Conservation (phyloP, 2,329 filamentous ascomycete species). For the Ophiocordyceps camponoti-saundersi region DNA sequence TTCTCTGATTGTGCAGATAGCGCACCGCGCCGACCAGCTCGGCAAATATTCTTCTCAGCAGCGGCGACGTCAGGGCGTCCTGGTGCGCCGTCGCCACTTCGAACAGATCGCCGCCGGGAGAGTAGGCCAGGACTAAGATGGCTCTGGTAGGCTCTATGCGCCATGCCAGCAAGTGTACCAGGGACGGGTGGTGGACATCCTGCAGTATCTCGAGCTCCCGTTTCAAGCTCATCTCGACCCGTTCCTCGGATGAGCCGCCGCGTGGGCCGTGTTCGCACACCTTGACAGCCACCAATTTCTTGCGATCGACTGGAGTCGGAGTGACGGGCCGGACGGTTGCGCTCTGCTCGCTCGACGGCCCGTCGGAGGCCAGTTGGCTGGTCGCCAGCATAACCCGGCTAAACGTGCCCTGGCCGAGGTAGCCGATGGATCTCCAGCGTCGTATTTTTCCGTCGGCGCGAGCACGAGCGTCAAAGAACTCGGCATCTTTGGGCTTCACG, state of each 20-base stretch:
- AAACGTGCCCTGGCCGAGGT: slow-evolving; percentile 86
- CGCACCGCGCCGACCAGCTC: slow-evolving; percentile 73
- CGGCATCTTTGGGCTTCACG: slow-evolving; percentile 25
- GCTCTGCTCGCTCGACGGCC: slow-evolving; percentile 13
- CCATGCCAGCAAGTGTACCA: slow-evolving; percentile 86
- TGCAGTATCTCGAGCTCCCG: slow-evolving; percentile 91
- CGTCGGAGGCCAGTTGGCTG: slow-evolving; percentile 44
- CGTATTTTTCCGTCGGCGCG: slow-evolving; percentile 52
- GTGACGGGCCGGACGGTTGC: slow-evolving; percentile 13
- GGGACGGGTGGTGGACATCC: slow-evolving; percentile 69
- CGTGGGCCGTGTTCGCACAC: slow-evolving; percentile 89
- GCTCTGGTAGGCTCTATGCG: slow-evolving; percentile 70
- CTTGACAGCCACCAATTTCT: slow-evolving; percentile 82
- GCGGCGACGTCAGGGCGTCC: slow-evolving; percentile 44
- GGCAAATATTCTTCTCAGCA: slow-evolving; percentile 75
- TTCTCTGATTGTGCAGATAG: slow-evolving; percentile 70
- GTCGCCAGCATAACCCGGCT: slow-evolving; percentile 87
- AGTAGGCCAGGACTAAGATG: slow-evolving; percentile 77
- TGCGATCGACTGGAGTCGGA: slow-evolving; percentile 32
- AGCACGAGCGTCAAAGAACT: slow-evolving; percentile 55
- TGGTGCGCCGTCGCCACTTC: slow-evolving; percentile 67
- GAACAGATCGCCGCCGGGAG: slow-evolving; percentile 86
- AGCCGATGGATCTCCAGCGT: slow-evolving; percentile 62
- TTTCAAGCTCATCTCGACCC: slow-evolving; percentile 85
- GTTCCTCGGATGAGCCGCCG: slow-evolving; percentile 81